These are phyloP conservation scores for Cubamyces lactineus DNA, from an alignment of 768 basidiomycete species.

Conservation along the genomic window DNA sequence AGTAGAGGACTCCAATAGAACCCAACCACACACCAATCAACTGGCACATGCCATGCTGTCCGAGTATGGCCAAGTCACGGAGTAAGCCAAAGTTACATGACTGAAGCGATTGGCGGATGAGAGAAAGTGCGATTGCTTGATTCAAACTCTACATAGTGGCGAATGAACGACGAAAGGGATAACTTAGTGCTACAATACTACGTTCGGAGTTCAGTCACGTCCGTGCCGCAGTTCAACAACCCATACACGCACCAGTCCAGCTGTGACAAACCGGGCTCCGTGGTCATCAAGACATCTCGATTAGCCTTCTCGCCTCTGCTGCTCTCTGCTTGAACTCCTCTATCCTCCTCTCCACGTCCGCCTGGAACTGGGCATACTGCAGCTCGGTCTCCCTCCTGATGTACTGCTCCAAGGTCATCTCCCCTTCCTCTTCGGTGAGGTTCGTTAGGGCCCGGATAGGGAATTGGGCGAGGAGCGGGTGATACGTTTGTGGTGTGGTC, in stretches of 20 bases:
- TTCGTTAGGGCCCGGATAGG: slow-evolving; percentile 30
- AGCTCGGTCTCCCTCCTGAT: slow-evolving; percentile 74
- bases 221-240: not conserved
- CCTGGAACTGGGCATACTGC: slow-evolving; percentile 62
- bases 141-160: not conserved
- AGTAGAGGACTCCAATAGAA: too few species aligned
- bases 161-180: slow-evolving; percentile 12
- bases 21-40: too few species aligned
- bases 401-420: slow-evolving; percentile 86
- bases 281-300: slow-evolving; percentile 33
- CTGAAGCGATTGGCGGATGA: not conserved
- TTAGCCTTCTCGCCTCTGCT: slow-evolving; percentile 37
- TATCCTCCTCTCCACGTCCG: slow-evolving; percentile 56
- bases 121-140: not conserved
- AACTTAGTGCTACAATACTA: slow-evolving; percentile 26
- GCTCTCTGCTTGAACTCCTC: slow-evolving; percentile 50
- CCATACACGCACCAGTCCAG: slow-evolving; percentile 10
- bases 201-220: not conserved
- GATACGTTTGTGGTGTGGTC: slow-evolving; percentile 14
- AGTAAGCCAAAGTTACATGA: too few species aligned
- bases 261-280: not conserved
- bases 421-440: slow-evolving; percentile 67
- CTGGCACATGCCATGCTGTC: too few species aligned
- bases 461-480: slow-evolving; percentile 30
- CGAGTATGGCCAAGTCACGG: too few species aligned